Conservation (phyloP, 2,329 filamentous ascomycete species). For the Penicillium glabrum region DNA sequence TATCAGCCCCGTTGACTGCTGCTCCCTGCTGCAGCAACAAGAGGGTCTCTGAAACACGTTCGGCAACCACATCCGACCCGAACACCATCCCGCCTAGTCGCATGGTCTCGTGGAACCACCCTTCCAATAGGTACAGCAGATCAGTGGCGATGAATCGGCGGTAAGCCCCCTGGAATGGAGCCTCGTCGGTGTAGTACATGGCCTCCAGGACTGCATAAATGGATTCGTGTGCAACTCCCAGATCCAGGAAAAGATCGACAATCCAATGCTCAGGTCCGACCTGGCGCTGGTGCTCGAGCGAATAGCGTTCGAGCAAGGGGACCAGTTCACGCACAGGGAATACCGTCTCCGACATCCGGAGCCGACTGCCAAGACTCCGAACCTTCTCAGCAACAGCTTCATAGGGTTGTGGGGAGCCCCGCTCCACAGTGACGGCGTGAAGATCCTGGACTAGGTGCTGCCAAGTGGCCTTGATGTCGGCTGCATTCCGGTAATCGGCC, state of each 20-base stretch:
- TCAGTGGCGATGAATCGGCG: conserved; percentile 60
- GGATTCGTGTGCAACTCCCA: conserved; percentile 62
- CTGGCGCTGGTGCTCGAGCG: conserved; percentile 50
- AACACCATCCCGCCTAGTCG: conserved; percentile 57
- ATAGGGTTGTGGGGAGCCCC: conserved; percentile 44
- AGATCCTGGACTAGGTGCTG: conserved; percentile 72
- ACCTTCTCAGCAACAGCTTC: conserved; percentile 55
- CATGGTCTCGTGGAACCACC: conserved; percentile 61
- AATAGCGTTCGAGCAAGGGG: conserved; percentile 57
- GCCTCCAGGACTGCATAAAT: conserved; percentile 63
- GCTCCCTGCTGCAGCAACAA: conserved; percentile 45
- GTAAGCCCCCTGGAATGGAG: conserved; percentile 61
- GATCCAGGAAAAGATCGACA: conserved; percentile 64
- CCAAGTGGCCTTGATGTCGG: conserved; percentile 84
- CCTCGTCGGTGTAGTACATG: conserved; percentile 67
- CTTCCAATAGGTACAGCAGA: conserved; percentile 60
- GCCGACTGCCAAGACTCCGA: conserved; percentile 56
- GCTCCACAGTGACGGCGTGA: conserved; percentile 56
- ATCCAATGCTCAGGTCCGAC: conserved; percentile 57
- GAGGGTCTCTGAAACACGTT: conserved; percentile 47
- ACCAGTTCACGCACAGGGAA: conserved; percentile 58
- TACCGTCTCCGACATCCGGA: conserved; percentile 56
- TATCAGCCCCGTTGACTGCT: conserved; percentile 32
- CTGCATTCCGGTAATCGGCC: conserved; percentile 84
- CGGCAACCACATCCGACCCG: conserved; percentile 60